These are phyloP conservation scores for Tephrocybe sp. DNA, from an alignment of 768 basidiomycete species.

Conservation along the genomic window DNA sequence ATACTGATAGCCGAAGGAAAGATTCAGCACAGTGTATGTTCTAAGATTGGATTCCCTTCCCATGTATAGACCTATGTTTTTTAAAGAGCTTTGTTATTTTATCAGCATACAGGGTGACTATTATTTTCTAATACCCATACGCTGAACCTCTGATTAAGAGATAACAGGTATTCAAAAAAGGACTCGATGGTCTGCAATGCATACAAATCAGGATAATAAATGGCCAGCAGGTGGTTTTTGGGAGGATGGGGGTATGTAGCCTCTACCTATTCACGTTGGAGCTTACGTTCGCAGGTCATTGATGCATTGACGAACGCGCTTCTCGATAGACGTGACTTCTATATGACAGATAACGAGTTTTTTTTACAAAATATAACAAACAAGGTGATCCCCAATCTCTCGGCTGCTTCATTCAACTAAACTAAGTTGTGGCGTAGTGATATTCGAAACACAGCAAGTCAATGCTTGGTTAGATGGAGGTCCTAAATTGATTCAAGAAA, in stretches of 20 bases:
- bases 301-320: constrained; percentile 27
- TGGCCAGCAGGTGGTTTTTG: background rate
- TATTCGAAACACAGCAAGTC: constrained; percentile 25
- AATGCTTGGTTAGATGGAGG: constrained; percentile 35
- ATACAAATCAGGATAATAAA: background rate
- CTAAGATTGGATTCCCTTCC: background rate
- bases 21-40: constrained; percentile 20
- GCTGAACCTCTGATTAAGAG: background rate
- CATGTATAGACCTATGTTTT: background rate
- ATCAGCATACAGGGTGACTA: constrained; percentile 29
- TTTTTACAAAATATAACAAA: constrained; percentile 32
- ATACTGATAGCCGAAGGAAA: constrained; percentile 17
- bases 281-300: background rate
- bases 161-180: constrained; percentile 3
- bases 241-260: background rate
- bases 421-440: constrained; percentile 15
- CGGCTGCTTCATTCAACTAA: no score
- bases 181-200: background rate
- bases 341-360: constrained; percentile 31
- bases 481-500: constrained; percentile 29
- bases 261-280: background rate
- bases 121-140: background rate
- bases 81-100: constrained; percentile 32
- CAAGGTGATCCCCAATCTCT: no score
- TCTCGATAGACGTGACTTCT: constrained; percentile 38